Evolutionary conservation across 768 basidiomycete genomes (phyloP), one percentile per base, ranked within the genome.

Genomic region (Lactarius pseudohatsudake): DNA sequence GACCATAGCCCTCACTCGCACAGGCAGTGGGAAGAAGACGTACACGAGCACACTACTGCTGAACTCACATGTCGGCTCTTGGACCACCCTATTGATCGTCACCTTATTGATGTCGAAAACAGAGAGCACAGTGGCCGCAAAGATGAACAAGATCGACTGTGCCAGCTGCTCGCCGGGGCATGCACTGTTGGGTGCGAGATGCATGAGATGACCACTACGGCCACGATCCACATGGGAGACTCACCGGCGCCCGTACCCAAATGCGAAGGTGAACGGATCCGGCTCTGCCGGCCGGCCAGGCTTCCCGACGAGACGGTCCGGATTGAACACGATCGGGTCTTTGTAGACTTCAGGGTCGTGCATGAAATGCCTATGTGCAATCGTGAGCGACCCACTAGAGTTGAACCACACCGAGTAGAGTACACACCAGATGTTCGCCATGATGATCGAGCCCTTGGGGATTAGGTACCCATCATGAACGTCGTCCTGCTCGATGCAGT

Each of bases 381-480:
- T 28, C 50, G 50, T 53, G 50, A 53, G 50, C 22, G 6, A 53
- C 50, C 1, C 22, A 34, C 59, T 18, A 15, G 22, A 18, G n/a
- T 7, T 38, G 11, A 2, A 28, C 50, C 2, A 8, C 36, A 47
- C 2, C 9, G 11, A 11, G 10, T 7, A 55, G 26, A 9, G 18
- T 3, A 38, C 70, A 15, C 53, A 79, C 79, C 75, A 76, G 57
- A 75, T 71, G 62, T 80, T 80, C 0, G 74, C 65, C 58, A 79
- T 69, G 26, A 80, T 67, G 40, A 77, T 71, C 0, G 78, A 75
- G 9, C 76, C 79, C 57, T 76, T 77, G 4, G 79, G 79, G n/a
- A 81, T 77, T 53, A 75, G 72, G 71, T 76, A 77, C 3, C 75
- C 77, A 1, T 78, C 64, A 62, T 81, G 79, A 0, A 73, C 72